Percentiles rank a stretch among this genome's conserved stretches.
phyloP scores from a whole-genome alignment of 139 green algal species.

The Chlorella vulgaris region DNA sequence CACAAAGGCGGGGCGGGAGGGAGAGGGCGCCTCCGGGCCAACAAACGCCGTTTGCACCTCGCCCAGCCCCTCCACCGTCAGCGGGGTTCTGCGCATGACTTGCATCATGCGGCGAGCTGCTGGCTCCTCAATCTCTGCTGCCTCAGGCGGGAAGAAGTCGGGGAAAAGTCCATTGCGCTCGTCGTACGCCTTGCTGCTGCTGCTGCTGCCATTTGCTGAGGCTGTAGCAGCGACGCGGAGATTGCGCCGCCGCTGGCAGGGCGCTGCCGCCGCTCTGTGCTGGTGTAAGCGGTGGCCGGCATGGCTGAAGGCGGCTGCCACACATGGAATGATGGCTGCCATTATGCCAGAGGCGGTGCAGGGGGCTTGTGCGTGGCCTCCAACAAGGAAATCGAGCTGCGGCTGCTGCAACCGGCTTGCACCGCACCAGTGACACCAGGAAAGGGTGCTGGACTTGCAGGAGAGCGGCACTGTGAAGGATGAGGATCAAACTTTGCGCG shows the following conservation, averaged over 20 bases:
- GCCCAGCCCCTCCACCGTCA: conserved; percentile 38
- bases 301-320: no score
- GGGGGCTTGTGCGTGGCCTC: no score
- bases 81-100: conserved; percentile 21
- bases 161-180: background rate
- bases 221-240: background rate
- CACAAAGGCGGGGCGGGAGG: conserved; percentile 65
- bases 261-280: no score
- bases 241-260: background rate
- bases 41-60: conserved; percentile 51
- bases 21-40: conserved; percentile 9
- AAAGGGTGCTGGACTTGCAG: background rate
- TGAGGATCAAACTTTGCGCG: no score
- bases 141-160: conserved; percentile 26
- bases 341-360: no score
- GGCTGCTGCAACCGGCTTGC: background rate
- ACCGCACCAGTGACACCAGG: background rate
- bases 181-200: background rate
- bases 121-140: conserved; percentile 39
- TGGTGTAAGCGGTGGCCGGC: no score
- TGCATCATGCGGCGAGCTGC: conserved; percentile 43
- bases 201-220: background rate
- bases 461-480: no score
- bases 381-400: no score
- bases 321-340: no score